These are phyloP conservation scores for Rhinocladiella mackenziei DNA, from an alignment of 2,329 filamentous ascomycete genomes.

Conservation along the genomic window DNA sequence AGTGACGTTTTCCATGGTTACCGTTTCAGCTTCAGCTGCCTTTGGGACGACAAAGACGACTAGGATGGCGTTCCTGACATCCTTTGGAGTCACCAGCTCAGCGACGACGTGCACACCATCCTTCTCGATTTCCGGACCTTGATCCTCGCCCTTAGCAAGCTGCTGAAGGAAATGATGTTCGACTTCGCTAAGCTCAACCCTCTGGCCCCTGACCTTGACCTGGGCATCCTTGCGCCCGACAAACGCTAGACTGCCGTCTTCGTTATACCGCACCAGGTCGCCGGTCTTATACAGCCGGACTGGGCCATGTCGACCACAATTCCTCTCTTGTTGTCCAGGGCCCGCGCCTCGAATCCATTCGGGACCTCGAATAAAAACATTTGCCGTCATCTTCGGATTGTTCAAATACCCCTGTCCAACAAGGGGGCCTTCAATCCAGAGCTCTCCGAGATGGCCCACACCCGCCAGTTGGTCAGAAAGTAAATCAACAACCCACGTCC, in stretches of 20 bases:
- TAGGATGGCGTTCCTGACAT: not conserved
- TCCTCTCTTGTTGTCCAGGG: too few relatives aligned
- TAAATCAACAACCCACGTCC: conserved; percentile 41
- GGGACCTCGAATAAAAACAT: conserved; percentile 38
- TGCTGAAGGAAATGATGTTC: not conserved
- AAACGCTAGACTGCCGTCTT: not conserved
- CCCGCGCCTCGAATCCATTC: conserved; percentile 32
- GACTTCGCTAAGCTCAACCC: not conserved
- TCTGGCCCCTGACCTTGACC: not conserved
- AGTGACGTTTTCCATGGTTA: not conserved
- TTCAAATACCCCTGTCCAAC: conserved; percentile 47
- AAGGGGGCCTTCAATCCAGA: conserved; percentile 47
- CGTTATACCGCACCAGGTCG: not conserved
- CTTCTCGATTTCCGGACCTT: not conserved
- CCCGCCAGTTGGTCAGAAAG: conserved; percentile 40
- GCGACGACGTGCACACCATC: too few relatives aligned
- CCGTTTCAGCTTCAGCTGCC: not conserved
- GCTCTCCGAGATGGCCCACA: conserved; percentile 46
- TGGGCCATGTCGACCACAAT: too few relatives aligned
- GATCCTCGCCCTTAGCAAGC: not conserved
- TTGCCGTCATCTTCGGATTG: conserved; percentile 37
- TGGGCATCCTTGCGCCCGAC: not conserved
- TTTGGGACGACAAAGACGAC: not conserved
- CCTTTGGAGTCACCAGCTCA: not conserved
- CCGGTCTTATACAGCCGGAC: not conserved